These are phyloP conservation scores for Pythium monospermum DNA, from an alignment of 352 stramenopile species.

Conservation along the genomic window DNA sequence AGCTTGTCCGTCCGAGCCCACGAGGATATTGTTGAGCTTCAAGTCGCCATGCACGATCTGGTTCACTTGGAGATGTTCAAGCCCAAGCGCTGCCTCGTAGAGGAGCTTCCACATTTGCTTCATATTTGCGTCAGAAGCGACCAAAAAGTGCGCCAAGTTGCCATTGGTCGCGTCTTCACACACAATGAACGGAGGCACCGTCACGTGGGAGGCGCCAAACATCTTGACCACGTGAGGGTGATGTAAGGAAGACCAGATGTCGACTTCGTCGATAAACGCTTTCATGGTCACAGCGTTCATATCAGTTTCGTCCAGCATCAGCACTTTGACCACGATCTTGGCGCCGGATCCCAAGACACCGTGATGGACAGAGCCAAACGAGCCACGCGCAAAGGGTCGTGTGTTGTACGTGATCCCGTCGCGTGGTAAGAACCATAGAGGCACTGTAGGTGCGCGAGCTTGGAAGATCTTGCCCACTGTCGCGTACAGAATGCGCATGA, in stretches of 20 bases:
- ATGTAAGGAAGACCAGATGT: slow-evolving; percentile 78
- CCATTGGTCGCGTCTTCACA: slow-evolving; percentile 23
- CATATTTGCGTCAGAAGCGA: neutral
- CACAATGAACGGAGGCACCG: slow-evolving; percentile 17
- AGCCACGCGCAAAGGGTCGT: neutral
- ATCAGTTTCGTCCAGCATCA: neutral
- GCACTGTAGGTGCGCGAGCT: too few species aligned
- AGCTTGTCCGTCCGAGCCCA: neutral
- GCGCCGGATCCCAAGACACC: neutral
- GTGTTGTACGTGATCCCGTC: too few species aligned
- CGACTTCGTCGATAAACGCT: neutral
- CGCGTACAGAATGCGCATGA: too few species aligned
- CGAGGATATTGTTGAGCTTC: slow-evolving; percentile 18
- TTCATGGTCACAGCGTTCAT: neutral
- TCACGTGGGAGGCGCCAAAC: slow-evolving; percentile 26
- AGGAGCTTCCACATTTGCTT: slow-evolving; percentile 22
- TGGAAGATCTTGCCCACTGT: too few species aligned
- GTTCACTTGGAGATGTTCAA: neutral
- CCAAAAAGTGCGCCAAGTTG: slow-evolving; percentile 24
- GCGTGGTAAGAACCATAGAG: too few species aligned
- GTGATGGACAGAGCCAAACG: slow-evolving; percentile 1
- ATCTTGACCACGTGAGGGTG: slow-evolving; percentile 88
- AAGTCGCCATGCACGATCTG: slow-evolving; percentile 15
- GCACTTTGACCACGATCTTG: slow-evolving; percentile 4
- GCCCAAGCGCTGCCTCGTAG: slow-evolving; percentile 1